Evolutionary conservation across 495 filamentous ascomycete species (phyloP).

Genomic region (Staphylotrichum longicolle): DNA sequence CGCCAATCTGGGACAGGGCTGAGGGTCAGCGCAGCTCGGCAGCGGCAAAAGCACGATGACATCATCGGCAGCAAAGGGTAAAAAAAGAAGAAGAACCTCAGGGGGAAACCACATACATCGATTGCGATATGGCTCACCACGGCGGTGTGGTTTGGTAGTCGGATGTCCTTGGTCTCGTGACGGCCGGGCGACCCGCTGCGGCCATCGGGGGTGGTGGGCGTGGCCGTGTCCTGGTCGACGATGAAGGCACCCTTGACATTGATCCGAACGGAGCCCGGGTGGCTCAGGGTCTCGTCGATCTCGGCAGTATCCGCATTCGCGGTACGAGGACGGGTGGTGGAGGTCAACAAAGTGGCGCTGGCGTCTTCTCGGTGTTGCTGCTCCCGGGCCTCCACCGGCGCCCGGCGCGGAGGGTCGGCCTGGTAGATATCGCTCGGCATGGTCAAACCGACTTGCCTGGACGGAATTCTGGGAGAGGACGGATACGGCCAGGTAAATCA

Average conservation of each 20-base stretch:
- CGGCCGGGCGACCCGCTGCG: slow-evolving; percentile 49
- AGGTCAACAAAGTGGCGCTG: background rate
- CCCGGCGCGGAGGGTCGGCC: slow-evolving; percentile 28
- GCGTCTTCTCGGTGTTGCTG: background rate
- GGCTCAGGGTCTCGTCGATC: slow-evolving; percentile 73
- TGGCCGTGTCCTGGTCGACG: slow-evolving; percentile 67
- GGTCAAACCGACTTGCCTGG: slow-evolving; percentile 8
- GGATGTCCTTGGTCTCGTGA: slow-evolving; percentile 85
- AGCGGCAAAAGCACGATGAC: slow-evolving; percentile 19
- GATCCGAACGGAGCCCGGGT: slow-evolving; percentile 84
- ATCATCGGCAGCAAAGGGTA: slow-evolving; percentile 24
- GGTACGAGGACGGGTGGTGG: slow-evolving; percentile 32
- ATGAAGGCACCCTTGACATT: slow-evolving; percentile 97
- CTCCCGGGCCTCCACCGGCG: slow-evolving; percentile 11
- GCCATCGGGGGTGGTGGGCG: slow-evolving; percentile 56
- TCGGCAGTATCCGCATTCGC: slow-evolving; percentile 46
- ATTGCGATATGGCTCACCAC: slow-evolving; percentile 94
- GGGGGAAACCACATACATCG: slow-evolving; percentile 63
- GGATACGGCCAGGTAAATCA: slow-evolving; percentile 12
- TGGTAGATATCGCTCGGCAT: slow-evolving; percentile 35
- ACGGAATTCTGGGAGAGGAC: background rate
- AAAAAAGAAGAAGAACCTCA: background rate
- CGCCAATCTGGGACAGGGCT: slow-evolving; percentile 69
- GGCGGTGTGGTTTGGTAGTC: slow-evolving; percentile 90
- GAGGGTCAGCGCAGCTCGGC: slow-evolving; percentile 12